phyloP scores from a whole-genome alignment of 1,139 yeast species.

The Lodderomyces margitis region DNA sequence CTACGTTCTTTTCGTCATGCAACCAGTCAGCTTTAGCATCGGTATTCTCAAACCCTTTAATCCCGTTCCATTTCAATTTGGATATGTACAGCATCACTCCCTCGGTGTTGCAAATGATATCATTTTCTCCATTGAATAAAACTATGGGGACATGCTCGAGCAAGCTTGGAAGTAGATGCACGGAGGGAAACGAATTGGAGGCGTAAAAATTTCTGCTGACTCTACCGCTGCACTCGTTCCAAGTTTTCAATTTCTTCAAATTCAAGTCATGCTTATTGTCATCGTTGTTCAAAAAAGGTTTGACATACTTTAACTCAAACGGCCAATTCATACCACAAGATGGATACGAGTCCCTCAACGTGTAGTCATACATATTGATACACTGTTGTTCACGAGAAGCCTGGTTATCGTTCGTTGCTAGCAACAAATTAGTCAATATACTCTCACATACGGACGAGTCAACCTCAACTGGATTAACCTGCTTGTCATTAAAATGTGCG shows the following conservation, averaged over 20 bases:
- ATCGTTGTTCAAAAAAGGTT: constrained; percentile 55
- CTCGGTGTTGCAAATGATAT: constrained; percentile 78
- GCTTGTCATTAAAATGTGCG: constrained; percentile 22
- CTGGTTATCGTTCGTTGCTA: constrained; percentile 28
- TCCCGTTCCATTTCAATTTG: constrained; percentile 67
- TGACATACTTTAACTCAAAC: constrained; percentile 56
- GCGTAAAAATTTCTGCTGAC: constrained; percentile 59
- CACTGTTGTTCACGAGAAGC: constrained; percentile 48
- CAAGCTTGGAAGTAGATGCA: constrained; percentile 62
- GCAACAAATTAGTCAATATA: constrained; percentile 42
- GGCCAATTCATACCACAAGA: constrained; percentile 98
- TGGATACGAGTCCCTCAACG: constrained; percentile 71
- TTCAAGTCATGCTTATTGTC: constrained; percentile 63
- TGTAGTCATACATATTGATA: constrained; percentile 78
- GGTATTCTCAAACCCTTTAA: constrained; percentile 51
- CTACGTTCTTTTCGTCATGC: constrained; percentile 47
- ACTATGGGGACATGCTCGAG: constrained; percentile 62
- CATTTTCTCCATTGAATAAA: constrained; percentile 85
- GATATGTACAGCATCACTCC: constrained; percentile 72
- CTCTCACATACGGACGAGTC: constrained; percentile 46
- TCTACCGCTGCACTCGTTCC: constrained; percentile 74
- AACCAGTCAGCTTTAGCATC: constrained; percentile 46
- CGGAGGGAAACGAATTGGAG: constrained; percentile 55
- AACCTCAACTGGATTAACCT: constrained; percentile 27
- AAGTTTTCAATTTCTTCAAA: constrained; percentile 41